Evolutionary conservation across 768 basidiomycete genomes (phyloP).

Genomic region (Suillus paluster): DNA sequence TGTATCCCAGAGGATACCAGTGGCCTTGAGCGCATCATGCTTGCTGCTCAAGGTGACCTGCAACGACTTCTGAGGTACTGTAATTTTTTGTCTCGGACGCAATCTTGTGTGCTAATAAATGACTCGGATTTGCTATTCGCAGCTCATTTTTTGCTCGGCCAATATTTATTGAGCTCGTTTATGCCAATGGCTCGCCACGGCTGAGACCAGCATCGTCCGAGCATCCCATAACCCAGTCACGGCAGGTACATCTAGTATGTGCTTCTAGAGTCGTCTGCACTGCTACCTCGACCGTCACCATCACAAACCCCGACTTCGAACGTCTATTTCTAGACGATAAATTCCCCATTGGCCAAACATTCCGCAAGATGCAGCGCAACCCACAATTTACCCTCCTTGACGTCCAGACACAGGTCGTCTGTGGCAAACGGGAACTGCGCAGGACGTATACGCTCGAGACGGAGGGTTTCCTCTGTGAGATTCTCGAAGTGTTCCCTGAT

Average conservation of each 20-base stretch:
- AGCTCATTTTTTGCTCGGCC: conserved; percentile 66
- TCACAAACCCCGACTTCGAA: conserved; percentile 54
- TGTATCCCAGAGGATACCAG: conserved; percentile 31
- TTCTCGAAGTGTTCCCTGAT: conserved; percentile 64
- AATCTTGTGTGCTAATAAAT: background rate
- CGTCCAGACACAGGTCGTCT: conserved; percentile 42
- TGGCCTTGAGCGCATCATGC: conserved; percentile 62
- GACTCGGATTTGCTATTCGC: background rate
- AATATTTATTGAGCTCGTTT: conserved; percentile 56
- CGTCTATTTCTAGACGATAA: conserved; percentile 62
- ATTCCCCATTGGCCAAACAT: conserved; percentile 65
- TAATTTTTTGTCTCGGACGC: background rate
- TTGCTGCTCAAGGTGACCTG: conserved; percentile 66
- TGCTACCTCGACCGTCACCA: conserved; percentile 62
- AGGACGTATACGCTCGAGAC: conserved; percentile 53
- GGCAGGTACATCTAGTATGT: conserved; percentile 64
- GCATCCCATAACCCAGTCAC: conserved; percentile 56
- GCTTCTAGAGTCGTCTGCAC: conserved; percentile 53
- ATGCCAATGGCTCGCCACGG: conserved; percentile 46
- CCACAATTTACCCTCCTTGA: conserved; percentile 59
- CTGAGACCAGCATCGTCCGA: conserved; percentile 45
- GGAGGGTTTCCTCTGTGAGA: conserved; percentile 62
- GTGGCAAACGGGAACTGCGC: conserved; percentile 12
- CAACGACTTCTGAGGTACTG: conserved; percentile 63
- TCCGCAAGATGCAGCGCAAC: conserved; percentile 50